Base-by-base conservation (phyloP, 2,329 filamentous ascomycete genomes). In the Sporothrix mexicana region DNA sequence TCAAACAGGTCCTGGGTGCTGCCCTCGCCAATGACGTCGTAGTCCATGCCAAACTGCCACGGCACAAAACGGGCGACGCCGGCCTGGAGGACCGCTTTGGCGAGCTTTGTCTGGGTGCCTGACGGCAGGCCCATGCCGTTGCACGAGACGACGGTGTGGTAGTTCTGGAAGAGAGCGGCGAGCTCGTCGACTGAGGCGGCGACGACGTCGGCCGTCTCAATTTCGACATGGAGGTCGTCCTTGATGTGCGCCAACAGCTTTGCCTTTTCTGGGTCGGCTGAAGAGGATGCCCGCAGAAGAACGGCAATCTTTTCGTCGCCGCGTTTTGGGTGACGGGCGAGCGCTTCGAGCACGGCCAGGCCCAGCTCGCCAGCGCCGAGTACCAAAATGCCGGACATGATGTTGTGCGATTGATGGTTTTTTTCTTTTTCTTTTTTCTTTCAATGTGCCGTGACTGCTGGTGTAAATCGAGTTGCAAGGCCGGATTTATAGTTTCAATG, bases 1-100 rank as follows among this genome's bases (percentile, higher is more conserved):
- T 90, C 90, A 76, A 93, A 93, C 15, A 93, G 77, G 47, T 89
- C 86, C 79, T 92, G 90, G 59, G 87, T 82, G 36, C 86, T 88
- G 0, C 87, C 86, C 0, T 82, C 79, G 0, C 90, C 89, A 17
- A 92, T 88, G 41, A 82, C 78, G 72, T 93, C 90, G 80, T 93
- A 93, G 78, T 93, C 89, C 30, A 92, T 87, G 0, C 91, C 91
- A 78, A 90, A 93, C 79, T 93, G 91, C 91, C 91, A 93, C 0
- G 91, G 91, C 20, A 93, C 85, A 77, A 86, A 93, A 0, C 87
- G 81, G 15, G 80, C 76, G 0, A 86, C 84, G 0, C 81, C 79
- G 0, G 87, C 88, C 12, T 80, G 78, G 0, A 93, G 61, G 3
- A 57, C 74, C 0, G 73, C 74, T 25, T 57, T 30, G 13, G 67